These are phyloP conservation scores for Phytopythium delawarense DNA, from an alignment of 352 stramenopile species.

Conservation along the genomic window DNA sequence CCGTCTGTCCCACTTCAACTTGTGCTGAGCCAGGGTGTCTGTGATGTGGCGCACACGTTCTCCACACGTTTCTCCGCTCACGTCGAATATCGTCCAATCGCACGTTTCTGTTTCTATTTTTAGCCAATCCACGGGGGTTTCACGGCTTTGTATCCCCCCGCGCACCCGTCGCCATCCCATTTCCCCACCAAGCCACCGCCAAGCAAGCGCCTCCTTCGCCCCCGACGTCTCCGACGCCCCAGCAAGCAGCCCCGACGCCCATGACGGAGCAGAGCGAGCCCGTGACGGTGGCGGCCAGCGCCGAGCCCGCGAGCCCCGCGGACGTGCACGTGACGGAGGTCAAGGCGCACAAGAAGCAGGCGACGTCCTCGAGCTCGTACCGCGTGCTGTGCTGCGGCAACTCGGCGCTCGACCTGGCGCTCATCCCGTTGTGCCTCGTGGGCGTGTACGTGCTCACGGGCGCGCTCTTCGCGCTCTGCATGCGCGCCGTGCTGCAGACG, in stretches of 20 bases:
- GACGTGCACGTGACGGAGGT: slow-evolving; percentile 46
- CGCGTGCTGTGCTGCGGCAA: slow-evolving; percentile 65
- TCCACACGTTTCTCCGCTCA: neutral
- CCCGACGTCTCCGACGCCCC: no score
- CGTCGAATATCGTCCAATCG: slow-evolving; percentile 1
- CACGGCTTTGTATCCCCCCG: neutral
- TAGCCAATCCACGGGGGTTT: slow-evolving; percentile 3
- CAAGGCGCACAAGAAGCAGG: slow-evolving; percentile 46
- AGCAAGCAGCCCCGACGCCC: neutral
- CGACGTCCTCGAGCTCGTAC: slow-evolving; percentile 22
- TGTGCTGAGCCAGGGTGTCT: neutral
- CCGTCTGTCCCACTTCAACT: neutral
- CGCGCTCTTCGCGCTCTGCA: slow-evolving; percentile 69
- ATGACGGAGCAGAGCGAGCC: slow-evolving; percentile 5
- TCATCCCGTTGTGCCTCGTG: slow-evolving; percentile 63
- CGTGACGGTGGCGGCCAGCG: neutral
- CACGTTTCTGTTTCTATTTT: neutral
- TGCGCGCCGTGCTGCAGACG: slow-evolving; percentile 65
- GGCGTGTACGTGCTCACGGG: slow-evolving; percentile 58
- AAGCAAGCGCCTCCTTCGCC: no score
- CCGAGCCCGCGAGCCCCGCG: slow-evolving; percentile 12
- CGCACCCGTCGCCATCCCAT: neutral
- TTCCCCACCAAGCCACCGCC: neutral
- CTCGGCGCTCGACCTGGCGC: slow-evolving; percentile 62
- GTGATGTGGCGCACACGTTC: slow-evolving; percentile 1